phyloP scores from a whole-genome alignment of 176 grass and related monocot genomes.

The Zizania latifolia region DNA sequence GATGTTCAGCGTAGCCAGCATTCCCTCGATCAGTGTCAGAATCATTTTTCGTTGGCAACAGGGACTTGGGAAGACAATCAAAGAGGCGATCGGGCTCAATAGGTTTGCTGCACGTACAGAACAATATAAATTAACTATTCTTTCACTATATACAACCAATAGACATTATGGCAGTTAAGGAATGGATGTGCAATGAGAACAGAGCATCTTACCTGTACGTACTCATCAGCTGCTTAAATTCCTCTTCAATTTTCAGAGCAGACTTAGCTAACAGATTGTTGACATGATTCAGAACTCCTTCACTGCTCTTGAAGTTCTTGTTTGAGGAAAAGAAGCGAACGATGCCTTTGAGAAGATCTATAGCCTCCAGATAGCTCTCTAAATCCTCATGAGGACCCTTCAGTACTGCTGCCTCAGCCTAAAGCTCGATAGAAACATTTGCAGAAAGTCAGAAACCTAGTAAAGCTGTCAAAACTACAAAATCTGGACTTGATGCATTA shows the following conservation, averaged over 20 bases:
- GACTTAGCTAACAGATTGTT: conserved; percentile 67
- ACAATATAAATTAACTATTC: not conserved
- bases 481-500: not conserved
- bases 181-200: not conserved
- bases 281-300: conserved; percentile 60
- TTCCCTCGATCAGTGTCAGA: conserved; percentile 23
- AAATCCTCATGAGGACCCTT: conserved; percentile 91
- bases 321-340: conserved; percentile 60
- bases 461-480: not conserved
- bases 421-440: not conserved
- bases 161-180: not conserved
- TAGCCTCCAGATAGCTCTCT: conserved; percentile 73
- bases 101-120: conserved; percentile 66
- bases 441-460: not conserved
- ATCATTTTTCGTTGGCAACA: conserved; percentile 43
- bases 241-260: conserved; percentile 71
- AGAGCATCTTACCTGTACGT: conserved; percentile 47
- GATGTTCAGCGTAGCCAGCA: conserved; percentile 37
- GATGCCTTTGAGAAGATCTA: conserved; percentile 71
- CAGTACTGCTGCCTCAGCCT: conserved; percentile 76
- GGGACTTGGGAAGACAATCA: conserved; percentile 75
- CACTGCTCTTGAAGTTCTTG: conserved; percentile 70
- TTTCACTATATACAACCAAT: not conserved
- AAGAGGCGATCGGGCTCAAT: conserved; percentile 78
- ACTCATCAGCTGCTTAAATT: conserved; percentile 72